Evolutionary conservation across 352 stramenopile species (phyloP), one percentile per base, ranked within the genome.

Genomic region (Phytophthora kernoviae): DNA sequence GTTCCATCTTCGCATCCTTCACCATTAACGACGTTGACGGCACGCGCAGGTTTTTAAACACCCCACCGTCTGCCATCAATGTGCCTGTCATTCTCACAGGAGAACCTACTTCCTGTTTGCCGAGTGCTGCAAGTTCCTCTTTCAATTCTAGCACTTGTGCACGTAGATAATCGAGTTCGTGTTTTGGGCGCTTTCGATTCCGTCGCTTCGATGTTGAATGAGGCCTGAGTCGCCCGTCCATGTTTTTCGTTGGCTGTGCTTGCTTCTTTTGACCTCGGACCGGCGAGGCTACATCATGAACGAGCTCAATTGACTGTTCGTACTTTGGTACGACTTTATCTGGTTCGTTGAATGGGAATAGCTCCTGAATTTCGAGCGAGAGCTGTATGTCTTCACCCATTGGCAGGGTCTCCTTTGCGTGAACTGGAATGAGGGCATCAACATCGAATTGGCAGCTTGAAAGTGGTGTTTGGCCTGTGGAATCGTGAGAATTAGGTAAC

Each of bases 151-250:
- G 27, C 14, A 76, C 63, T 15, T 69, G 70, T 1, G 34, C 27
- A 6, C 68, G 58, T 24, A 76, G 40, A n/a, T 70, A 73, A 1
- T 70, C 68, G 21, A 76, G 58, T 36, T 76, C 68, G 40, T 76
- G 52, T 41, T 76, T 73, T n/a, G 62, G 58, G n/a, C 68, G 68
- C 20, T 37, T 58, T 8, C 68, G 68, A 49, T 71, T 50, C 21
- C 48, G 60, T 11, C 60, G 54, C 48, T 67, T 70, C 17, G 43
- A 49, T 9, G 50, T 74, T 42, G 60, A 67, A 33, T 58, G 44
- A 0, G 65, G 61, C 7, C 33, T 48, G 11, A 67, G 32, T 1
- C 60, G 32, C 18, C 60, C n/a, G 39, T 73, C 65, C 2, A 51
- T 49, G 39, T 2, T 4, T 54, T 65, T 69, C 48, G 58, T 73